These are phyloP conservation scores for Fusarium secorum DNA, from an alignment of 2,329 filamentous ascomycete species.

Conservation along the genomic window DNA sequence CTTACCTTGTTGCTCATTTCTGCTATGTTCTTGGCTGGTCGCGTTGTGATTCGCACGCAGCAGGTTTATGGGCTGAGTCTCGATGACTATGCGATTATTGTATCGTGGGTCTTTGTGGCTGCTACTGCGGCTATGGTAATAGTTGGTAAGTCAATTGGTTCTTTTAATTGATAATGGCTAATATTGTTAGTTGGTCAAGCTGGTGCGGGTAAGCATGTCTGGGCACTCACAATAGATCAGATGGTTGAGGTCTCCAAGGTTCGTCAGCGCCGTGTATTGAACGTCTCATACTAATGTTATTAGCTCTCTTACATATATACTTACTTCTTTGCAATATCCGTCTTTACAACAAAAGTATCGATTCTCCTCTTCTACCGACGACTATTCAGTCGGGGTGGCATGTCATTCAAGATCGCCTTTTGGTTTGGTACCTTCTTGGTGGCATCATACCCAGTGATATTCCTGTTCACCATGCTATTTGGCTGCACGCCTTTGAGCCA, in stretches of 20 bases:
- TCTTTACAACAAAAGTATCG: conserved; percentile 14
- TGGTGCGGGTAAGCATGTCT: conserved; percentile 14
- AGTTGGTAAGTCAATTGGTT: not conserved
- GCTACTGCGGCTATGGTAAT: not conserved
- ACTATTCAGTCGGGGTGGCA: not conserved
- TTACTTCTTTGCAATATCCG: conserved; percentile 7
- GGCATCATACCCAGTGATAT: not conserved
- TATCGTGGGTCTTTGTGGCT: conserved; percentile 9
- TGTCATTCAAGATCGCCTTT: not conserved
- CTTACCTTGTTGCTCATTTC: not conserved
- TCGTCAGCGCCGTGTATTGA: not conserved
- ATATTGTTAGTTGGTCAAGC: not conserved
- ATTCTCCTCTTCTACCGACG: conserved; percentile 22
- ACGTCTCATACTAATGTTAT: not conserved
- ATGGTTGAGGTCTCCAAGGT: conserved; percentile 7
- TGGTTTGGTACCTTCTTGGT: conserved; percentile 5
- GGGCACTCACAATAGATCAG: conserved; percentile 4
- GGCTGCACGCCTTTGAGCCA: not conserved
- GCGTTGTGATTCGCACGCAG: not conserved
- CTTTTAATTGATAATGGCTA: rapidly evolving
- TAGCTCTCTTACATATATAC: conserved; percentile 12
- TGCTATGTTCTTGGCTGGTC: not conserved
- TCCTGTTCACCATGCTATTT: conserved; percentile 6
- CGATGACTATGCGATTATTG: conserved; percentile 12
- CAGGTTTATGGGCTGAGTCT: conserved; percentile 7